Evolutionary conservation across 257 asterid species (phyloP).

Genomic region (Fraxinus anomala): DNA sequence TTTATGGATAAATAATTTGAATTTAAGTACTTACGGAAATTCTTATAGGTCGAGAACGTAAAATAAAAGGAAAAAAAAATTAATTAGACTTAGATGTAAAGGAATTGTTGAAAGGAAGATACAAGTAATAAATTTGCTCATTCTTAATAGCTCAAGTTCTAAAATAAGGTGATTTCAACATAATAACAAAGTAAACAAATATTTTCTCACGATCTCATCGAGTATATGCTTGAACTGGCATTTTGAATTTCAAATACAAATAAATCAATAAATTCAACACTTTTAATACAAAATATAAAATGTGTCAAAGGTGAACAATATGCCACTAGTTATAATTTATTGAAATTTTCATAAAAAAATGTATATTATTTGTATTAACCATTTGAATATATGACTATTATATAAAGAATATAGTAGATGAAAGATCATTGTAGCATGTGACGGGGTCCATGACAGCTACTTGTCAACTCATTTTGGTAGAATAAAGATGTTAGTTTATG

Average conservation of each 20-base stretch:
- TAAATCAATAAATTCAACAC: background rate
- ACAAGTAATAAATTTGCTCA: too few species aligned
- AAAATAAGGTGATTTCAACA: too few species aligned
- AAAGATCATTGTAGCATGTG: background rate
- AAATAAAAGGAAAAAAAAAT: too few species aligned
- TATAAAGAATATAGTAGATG: background rate
- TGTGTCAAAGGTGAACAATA: background rate
- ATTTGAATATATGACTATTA: background rate
- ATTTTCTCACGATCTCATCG: background rate
- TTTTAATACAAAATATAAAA: background rate
- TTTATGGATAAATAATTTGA: too few species aligned
- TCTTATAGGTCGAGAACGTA: too few species aligned
- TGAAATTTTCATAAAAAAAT: background rate
- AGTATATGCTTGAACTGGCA: background rate
- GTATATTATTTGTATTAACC: background rate
- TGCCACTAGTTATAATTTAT: background rate
- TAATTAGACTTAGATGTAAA: too few species aligned
- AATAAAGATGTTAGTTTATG: background rate
- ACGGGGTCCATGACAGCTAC: constrained; percentile 25
- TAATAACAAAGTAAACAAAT: too few species aligned
- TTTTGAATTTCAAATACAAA: background rate
- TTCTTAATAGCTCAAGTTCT: too few species aligned
- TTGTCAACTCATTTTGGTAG: constrained; percentile 7
- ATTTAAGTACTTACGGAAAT: too few species aligned
- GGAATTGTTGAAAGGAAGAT: too few species aligned